Evolutionary conservation across 2,329 filamentous ascomycete species (phyloP).

Genomic region (Pseudogymnoascus sp.): DNA sequence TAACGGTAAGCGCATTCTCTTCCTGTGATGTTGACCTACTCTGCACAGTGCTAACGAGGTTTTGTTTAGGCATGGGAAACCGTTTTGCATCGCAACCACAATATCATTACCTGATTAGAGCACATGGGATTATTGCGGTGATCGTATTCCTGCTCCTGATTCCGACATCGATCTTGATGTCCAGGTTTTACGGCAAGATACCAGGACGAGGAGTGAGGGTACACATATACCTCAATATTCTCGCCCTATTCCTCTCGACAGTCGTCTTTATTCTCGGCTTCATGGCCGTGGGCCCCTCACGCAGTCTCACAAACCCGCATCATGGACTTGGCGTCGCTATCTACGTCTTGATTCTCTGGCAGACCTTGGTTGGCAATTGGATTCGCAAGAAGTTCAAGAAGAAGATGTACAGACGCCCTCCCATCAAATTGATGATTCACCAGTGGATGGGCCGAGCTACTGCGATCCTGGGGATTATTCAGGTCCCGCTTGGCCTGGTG

Average conservation of each 20-base stretch:
- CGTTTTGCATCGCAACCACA: constrained; percentile 60
- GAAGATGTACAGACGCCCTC: constrained; percentile 37
- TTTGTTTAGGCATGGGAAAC: constrained; percentile 63
- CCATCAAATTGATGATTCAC: constrained; percentile 47
- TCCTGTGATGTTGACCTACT: not conserved
- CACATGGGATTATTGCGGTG: constrained; percentile 62
- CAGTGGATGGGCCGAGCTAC: constrained; percentile 77
- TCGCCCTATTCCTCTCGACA: constrained; percentile 58
- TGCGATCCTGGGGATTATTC: constrained; percentile 72
- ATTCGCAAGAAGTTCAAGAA: constrained; percentile 35
- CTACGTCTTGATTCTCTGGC: constrained; percentile 62
- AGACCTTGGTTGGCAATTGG: constrained; percentile 60
- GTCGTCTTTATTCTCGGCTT: constrained; percentile 67
- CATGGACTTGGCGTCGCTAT: constrained; percentile 77
- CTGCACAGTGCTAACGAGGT: not conserved
- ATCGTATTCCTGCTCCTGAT: constrained; percentile 68
- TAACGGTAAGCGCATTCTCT: constrained; percentile 51
- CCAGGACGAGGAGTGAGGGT: constrained; percentile 54
- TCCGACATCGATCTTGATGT: constrained; percentile 63
- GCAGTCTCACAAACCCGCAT: constrained; percentile 71
- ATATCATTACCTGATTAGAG: constrained; percentile 62
- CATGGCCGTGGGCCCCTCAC: constrained; percentile 65
- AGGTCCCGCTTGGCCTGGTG: constrained; percentile 81
- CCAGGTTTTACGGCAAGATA: constrained; percentile 58
- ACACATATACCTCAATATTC: constrained; percentile 66